Conservation (phyloP, 768 basidiomycete species). For the Tylopilus cervinicoccineus region DNA sequence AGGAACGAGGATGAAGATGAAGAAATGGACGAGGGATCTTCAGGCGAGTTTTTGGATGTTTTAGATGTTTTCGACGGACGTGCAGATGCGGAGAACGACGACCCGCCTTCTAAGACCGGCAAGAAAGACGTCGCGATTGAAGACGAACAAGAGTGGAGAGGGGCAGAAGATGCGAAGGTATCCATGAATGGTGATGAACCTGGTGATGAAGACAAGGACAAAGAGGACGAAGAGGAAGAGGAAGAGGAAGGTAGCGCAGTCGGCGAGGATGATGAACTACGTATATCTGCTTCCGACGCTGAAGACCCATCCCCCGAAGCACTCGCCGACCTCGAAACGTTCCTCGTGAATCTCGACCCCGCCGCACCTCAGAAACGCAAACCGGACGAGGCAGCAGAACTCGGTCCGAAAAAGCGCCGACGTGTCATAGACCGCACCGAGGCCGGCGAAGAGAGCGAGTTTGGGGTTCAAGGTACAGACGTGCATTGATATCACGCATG, state of each 20-base stretch:
- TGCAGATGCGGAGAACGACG: constrained; percentile 33
- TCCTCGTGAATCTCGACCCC: constrained; percentile 63
- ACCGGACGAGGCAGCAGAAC: constrained; percentile 21
- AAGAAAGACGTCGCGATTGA: constrained; percentile 45
- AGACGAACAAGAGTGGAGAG: constrained; percentile 27
- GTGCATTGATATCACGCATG: not conserved
- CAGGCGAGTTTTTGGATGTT: constrained; percentile 58
- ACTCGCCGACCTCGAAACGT: constrained; percentile 64
- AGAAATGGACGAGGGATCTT: constrained; percentile 45
- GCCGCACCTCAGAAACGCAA: constrained; percentile 57
- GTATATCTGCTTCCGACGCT: constrained; percentile 43
- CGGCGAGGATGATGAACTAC: constrained; percentile 41
- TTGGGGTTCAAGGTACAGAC: constrained; percentile 52
- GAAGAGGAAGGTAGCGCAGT: constrained; percentile 20
- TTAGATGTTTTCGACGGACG: constrained; percentile 66
- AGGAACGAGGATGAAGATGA: constrained; percentile 33
- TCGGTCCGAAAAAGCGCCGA: constrained; percentile 47
- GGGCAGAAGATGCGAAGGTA: constrained; percentile 19
- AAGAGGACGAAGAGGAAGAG: constrained; percentile 33
- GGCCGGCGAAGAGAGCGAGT: constrained; percentile 79
- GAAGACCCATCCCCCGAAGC: constrained; percentile 53
- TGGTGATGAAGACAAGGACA: constrained; percentile 25
- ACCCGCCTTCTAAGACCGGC: constrained; percentile 8
- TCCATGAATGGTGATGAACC: constrained; percentile 37
- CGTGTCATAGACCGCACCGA: constrained; percentile 70